Percentiles rank a stretch among this genome's conserved stretches.
Evolutionary conservation across 352 stramenopile species (phyloP).

Genomic region (Globisporangium apiculatum): DNA sequence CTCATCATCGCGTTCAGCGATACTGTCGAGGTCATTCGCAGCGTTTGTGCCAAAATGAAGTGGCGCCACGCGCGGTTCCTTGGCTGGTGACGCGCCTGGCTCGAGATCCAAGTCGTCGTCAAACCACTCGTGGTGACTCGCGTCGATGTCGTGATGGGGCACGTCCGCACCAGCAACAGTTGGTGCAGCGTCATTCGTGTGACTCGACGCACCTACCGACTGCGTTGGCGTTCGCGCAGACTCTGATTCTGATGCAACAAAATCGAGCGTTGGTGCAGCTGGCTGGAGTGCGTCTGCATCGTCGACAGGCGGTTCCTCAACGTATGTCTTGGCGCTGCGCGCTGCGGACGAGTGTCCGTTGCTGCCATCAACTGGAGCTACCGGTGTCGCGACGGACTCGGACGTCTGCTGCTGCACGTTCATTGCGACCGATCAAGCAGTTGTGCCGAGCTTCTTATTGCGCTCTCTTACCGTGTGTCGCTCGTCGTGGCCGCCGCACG

Average conservation of each 20-base stretch:
- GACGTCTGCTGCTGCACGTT: constrained; percentile 1
- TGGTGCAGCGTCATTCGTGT: neutral
- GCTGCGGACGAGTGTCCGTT: too few species aligned
- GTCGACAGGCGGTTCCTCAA: neutral
- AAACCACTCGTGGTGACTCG: neutral
- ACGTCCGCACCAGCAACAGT: neutral
- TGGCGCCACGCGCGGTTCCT: constrained; percentile 1
- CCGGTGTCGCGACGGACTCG: neutral
- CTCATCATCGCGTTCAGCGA: neutral
- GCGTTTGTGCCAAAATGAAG: constrained; percentile 2
- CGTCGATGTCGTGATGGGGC: neutral
- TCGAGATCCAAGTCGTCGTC: neutral
- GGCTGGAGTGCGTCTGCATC: constrained; percentile 5
- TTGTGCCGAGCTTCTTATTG: neutral
- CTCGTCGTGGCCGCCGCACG: neutral
- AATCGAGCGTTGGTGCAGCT: constrained; percentile 1
- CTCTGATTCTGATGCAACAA: neutral
- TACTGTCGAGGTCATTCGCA: neutral
- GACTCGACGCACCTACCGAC: neutral
- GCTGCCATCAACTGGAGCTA: neutral
- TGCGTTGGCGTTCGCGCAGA: neutral
- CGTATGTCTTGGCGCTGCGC: constrained; percentile 1
- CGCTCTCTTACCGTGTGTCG: neutral
- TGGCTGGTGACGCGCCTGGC: neutral
- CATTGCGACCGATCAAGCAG: neutral